Evolutionary conservation across 495 filamentous ascomycete species (phyloP).

Genomic region (Chaetomium fimeti): DNA sequence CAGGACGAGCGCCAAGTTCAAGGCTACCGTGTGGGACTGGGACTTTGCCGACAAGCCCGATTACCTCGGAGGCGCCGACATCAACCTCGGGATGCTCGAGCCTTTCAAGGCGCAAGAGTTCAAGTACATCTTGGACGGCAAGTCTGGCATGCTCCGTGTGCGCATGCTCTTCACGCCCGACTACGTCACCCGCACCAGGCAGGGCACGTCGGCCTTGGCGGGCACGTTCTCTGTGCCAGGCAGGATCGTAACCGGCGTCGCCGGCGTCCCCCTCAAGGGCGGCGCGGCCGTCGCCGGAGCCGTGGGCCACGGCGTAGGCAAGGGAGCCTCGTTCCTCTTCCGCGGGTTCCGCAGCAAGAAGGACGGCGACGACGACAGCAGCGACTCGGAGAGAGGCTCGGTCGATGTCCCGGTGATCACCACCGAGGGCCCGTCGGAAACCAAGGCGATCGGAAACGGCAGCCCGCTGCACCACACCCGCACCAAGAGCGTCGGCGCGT

Average conservation of each 20-base stretch:
- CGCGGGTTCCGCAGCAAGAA: slow-evolving; percentile 67
- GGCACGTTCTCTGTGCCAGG: slow-evolving; percentile 90
- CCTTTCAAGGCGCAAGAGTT: slow-evolving; percentile 76
- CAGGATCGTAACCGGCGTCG: slow-evolving; percentile 76
- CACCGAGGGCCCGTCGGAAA: slow-evolving; percentile 41
- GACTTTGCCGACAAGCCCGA: slow-evolving; percentile 92
- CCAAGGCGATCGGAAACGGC: slow-evolving; percentile 39
- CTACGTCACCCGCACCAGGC: slow-evolving; percentile 82
- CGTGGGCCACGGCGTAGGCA: slow-evolving; percentile 70
- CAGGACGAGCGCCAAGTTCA: slow-evolving; percentile 81
- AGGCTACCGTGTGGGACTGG: slow-evolving; percentile 86
- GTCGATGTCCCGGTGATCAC: slow-evolving; percentile 49
- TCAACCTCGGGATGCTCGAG: slow-evolving; percentile 78
- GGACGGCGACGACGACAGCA: slow-evolving; percentile 47
- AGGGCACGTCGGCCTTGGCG: slow-evolving; percentile 89
- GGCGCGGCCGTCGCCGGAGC: slow-evolving; percentile 39
- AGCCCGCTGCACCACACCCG: slow-evolving; percentile 55
- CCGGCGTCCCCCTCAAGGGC: slow-evolving; percentile 87
- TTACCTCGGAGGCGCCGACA: slow-evolving; percentile 71
- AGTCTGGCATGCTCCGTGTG: slow-evolving; percentile 78
- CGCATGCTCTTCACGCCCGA: slow-evolving; percentile 90
- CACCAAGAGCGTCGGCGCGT: slow-evolving; percentile 64
- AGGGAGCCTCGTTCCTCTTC: slow-evolving; percentile 84
- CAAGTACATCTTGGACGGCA: slow-evolving; percentile 77
- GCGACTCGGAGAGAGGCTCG: slow-evolving; percentile 28